Evolutionary conservation across 2,329 filamentous ascomycete species (phyloP).

Genomic region (Penicillium polonicum): DNA sequence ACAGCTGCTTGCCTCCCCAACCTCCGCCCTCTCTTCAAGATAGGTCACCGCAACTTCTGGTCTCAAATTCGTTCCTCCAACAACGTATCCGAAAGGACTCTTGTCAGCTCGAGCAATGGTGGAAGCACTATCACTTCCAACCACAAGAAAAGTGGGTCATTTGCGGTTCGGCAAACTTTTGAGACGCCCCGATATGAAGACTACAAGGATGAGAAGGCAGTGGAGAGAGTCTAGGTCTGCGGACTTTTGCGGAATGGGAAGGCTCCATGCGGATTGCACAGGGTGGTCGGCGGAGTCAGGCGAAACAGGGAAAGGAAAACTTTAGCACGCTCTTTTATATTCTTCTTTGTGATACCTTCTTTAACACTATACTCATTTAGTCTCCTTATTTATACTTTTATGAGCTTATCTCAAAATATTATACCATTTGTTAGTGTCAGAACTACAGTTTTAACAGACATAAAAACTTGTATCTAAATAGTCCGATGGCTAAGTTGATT

Average conservation of each 20-base stretch:
- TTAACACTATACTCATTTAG: not conserved
- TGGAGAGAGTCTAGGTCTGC: not conserved
- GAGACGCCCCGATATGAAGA: conserved; percentile 11
- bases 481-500: conserved; percentile 20
- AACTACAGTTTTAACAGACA: not conserved
- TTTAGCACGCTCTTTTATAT: not conserved
- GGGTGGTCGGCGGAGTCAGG: not conserved
- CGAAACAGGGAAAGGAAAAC: not conserved
- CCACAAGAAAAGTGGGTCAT: conserved; percentile 1
- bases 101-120: conserved; percentile 1
- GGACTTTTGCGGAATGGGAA: not conserved
- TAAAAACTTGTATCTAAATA: not conserved
- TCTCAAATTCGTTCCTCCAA: conserved; percentile 17
- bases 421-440: not conserved
- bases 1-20: conserved; percentile 33
- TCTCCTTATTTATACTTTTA: not conserved
- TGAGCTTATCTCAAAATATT: not conserved
- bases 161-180: not conserved
- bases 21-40: conserved; percentile 28
- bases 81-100: conserved; percentile 13
- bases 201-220: not conserved
- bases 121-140: conserved; percentile 2
- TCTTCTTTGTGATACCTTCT: conserved; percentile 2
- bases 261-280: not conserved
- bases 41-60: conserved; percentile 21